Conservation (phyloP, 108 stramenopile species). For the Cyclotella distinguenda region DNA sequence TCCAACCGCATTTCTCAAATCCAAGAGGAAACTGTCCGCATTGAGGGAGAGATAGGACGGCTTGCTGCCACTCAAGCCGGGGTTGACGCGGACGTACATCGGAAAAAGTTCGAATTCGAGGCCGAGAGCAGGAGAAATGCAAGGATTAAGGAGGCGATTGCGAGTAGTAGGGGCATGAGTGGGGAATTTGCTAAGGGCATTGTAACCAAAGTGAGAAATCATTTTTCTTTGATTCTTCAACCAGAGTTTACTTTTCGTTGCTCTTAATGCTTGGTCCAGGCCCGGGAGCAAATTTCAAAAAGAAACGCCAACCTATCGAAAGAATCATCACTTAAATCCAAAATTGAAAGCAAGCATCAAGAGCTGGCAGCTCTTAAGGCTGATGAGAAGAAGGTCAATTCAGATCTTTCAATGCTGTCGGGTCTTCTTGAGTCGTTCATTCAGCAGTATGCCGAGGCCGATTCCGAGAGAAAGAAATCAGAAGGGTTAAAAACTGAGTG, state of each 20-base stretch:
- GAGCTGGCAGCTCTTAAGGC: slow-evolving; percentile 17
- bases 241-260: background rate
- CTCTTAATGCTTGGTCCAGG: slow-evolving; percentile 6
- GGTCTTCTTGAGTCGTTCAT: slow-evolving; percentile 39
- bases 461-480: slow-evolving; percentile 30
- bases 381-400: slow-evolving; percentile 41
- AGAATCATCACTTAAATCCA: slow-evolving; percentile 28
- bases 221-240: background rate
- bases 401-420: slow-evolving; percentile 26
- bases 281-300: slow-evolving; percentile 39
- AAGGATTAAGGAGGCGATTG: slow-evolving; percentile 46
- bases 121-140: slow-evolving; percentile 33
- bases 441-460: slow-evolving; percentile 38
- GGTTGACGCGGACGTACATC: slow-evolving; percentile 30
- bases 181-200: slow-evolving; percentile 42
- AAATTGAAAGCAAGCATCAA: slow-evolving; percentile 34
- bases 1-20: background rate
- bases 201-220: slow-evolving; percentile 35
- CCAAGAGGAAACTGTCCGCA: background rate
- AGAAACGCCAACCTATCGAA: slow-evolving; percentile 29
- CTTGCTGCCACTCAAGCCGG: slow-evolving; percentile 23
- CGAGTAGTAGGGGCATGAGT: slow-evolving; percentile 30
- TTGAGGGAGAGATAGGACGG: background rate
- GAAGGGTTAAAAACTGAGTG: slow-evolving; percentile 21
- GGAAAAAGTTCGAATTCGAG: slow-evolving; percentile 38